Evolutionary conservation across 257 asterid genomes (phyloP).

Genomic region (Plantago elongata): DNA sequence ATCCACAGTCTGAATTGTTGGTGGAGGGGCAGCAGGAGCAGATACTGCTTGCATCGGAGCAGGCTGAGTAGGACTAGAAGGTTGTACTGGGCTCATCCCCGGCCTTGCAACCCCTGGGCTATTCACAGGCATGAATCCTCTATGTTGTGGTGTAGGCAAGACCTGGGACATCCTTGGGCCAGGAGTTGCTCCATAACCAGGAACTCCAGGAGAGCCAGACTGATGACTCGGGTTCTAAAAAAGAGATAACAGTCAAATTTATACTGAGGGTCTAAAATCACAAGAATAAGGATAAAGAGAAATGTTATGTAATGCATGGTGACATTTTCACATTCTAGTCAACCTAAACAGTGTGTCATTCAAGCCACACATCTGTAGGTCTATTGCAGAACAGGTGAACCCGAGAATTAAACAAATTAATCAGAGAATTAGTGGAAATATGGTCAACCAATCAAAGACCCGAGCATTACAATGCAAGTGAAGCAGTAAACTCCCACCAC

Average conservation of each 20-base stretch:
- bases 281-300: constrained; percentile 3
- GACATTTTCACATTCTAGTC: neutral
- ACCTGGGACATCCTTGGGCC: constrained; percentile 62
- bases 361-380: neutral
- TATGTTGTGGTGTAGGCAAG: constrained; percentile 44
- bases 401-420: too few species aligned
- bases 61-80: constrained; percentile 63
- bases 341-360: neutral
- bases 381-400: neutral
- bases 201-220: constrained; percentile 49
- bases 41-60: constrained; percentile 54
- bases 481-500: neutral
- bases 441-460: too few species aligned
- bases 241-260: constrained; percentile 17
- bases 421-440: neutral
- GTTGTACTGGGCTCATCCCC: constrained; percentile 62
- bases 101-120: constrained; percentile 63
- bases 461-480: too few species aligned
- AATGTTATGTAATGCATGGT: neutral
- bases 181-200: constrained; percentile 52
- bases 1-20: constrained; percentile 94
- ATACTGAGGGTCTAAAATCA: constrained; percentile 15
- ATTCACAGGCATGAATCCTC: constrained; percentile 72
- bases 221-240: constrained; percentile 65
- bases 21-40: constrained; percentile 84